These are phyloP conservation scores for Cucumis sativus DNA, from an alignment of 306 rosid species.

Conservation along the genomic window Cucumber_9930_V3 NC_026659.2:1737001-1737500, in stretches of 20 bases:
- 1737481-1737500: background rate
- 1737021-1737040: constrained; percentile 19
- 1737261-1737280: constrained; percentile 18
- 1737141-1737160: constrained; percentile 32
- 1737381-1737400: constrained; percentile 16
- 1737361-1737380: constrained; percentile 29
- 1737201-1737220: constrained; percentile 38
- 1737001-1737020: constrained; percentile 25
- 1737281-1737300: constrained; percentile 73
- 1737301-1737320: constrained; percentile 39
- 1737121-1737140: constrained; percentile 23
- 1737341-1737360: constrained; percentile 42
- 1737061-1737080: constrained; percentile 15
- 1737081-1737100: constrained; percentile 7
- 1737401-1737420: constrained; percentile 17
- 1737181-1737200: constrained; percentile 13
- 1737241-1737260: constrained; percentile 3
- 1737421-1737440: constrained; percentile 13
- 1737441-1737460: constrained; percentile 16
- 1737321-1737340: constrained; percentile 29
- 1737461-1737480: constrained; percentile 10
- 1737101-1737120: constrained; percentile 18
- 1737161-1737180: constrained; percentile 13
- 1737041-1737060: constrained; percentile 24
- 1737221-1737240: constrained; percentile 16